Evolutionary conservation across 2,329 filamentous ascomycete species (phyloP).

Genomic region (Phaeosphaeria sp.): DNA sequence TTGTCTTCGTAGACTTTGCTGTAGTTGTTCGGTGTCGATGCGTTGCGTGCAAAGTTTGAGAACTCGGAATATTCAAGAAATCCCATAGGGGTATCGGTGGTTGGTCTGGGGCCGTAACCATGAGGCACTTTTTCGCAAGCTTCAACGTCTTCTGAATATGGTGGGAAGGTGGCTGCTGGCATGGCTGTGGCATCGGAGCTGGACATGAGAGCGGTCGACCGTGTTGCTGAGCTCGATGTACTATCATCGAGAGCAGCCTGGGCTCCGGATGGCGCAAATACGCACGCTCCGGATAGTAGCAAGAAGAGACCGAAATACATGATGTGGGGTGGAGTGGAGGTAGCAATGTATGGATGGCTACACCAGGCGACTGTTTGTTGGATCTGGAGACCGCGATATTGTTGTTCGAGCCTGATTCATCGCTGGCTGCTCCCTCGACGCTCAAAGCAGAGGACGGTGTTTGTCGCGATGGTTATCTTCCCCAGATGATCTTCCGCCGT

Average conservation of each 20-base stretch:
- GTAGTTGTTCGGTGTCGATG: constrained; percentile 34
- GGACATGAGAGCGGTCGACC: not conserved
- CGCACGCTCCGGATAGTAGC: not conserved
- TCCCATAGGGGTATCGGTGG: constrained; percentile 10
- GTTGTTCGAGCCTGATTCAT: not conserved
- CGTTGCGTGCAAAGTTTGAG: constrained; percentile 22
- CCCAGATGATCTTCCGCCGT: not conserved
- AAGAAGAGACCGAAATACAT: not conserved
- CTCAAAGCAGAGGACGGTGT: not conserved
- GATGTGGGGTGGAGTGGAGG: not conserved
- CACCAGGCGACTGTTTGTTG: not conserved
- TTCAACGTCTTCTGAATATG: not conserved
- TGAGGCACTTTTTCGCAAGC: not conserved
- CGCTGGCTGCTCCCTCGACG: not conserved
- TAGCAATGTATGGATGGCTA: not conserved
- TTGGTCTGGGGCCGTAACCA: constrained; percentile 16
- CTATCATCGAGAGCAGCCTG: not conserved
- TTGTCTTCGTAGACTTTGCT: constrained; percentile 30
- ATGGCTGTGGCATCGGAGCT: not conserved
- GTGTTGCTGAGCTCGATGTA: not conserved
- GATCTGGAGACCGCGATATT: not conserved
- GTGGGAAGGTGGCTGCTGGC: not conserved
- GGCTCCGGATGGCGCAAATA: not conserved
- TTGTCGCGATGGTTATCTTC: not conserved
- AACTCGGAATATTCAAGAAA: constrained; percentile 25